These are phyloP conservation scores for Blastobotrys petasosporus DNA, from an alignment of 1,139 yeast genomes.

Conservation along the genomic window DNA sequence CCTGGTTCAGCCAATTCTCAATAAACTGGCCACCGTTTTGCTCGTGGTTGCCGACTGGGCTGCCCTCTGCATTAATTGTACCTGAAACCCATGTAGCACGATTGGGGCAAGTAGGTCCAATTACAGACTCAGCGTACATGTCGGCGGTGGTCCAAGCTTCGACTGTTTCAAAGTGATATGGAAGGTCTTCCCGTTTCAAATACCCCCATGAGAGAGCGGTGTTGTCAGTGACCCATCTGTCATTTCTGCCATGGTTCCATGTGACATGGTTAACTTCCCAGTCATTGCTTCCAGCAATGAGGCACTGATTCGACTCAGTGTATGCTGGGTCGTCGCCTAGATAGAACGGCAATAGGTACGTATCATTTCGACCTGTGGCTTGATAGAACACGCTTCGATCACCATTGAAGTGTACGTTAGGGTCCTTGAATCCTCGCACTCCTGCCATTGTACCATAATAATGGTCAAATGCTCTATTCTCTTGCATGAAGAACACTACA, in stretches of 20 bases:
- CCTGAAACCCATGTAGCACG: constrained; percentile 28
- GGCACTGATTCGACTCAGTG: constrained; percentile 22
- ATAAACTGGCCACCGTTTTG: constrained; percentile 24
- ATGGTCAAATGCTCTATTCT: constrained; percentile 28
- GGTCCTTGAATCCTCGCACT: constrained; percentile 29
- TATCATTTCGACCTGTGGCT: constrained; percentile 6
- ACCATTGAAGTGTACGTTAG: constrained; percentile 18
- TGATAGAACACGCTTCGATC: constrained; percentile 13
- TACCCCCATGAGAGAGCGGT: constrained; percentile 26
- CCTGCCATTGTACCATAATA: constrained; percentile 30
- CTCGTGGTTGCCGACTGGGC: constrained; percentile 15
- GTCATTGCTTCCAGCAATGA: constrained; percentile 23
- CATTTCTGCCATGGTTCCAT: constrained; percentile 23
- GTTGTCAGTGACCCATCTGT: constrained; percentile 24
- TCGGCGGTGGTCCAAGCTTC: constrained; percentile 27
- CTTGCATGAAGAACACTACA: constrained; percentile 28
- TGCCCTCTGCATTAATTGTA: constrained; percentile 20
- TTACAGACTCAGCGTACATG: constrained; percentile 26
- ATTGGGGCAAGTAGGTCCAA: constrained; percentile 27
- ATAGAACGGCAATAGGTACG: constrained; percentile 19
- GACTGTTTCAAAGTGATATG: constrained; percentile 24
- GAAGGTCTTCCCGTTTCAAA: constrained; percentile 21
- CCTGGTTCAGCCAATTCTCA: constrained; percentile 23
- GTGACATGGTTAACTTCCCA: constrained; percentile 25
- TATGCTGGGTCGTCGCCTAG: constrained; percentile 17